Conservation (phyloP, 208 protist species). For the Phytomonas sp. region DNA sequence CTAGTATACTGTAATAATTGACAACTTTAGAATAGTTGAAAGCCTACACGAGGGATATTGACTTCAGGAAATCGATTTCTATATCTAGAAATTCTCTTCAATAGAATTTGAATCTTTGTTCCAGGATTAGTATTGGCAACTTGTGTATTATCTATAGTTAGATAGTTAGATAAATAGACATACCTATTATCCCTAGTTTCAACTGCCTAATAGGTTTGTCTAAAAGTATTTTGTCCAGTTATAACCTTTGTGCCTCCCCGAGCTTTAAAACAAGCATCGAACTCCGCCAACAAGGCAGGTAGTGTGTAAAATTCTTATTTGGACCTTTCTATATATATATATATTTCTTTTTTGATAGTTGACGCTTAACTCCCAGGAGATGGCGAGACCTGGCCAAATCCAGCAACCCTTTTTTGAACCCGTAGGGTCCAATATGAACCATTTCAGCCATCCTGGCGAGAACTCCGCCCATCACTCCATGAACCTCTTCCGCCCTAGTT, state of each 20-base stretch:
- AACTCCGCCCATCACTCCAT: not conserved
- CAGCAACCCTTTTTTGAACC: not conserved
- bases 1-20: not conserved
- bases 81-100: not conserved
- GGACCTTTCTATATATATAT: too few relatives aligned
- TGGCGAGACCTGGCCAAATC: not conserved
- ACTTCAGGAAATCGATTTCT: not conserved
- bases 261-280: not conserved
- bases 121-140: not conserved
- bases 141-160: not conserved
- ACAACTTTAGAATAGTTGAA: not conserved
- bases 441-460: not conserved
- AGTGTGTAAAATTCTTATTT: not conserved
- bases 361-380: not conserved
- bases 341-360: conserved; percentile 11
- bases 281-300: not conserved
- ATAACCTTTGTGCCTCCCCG: not conserved
- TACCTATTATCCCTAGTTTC: not conserved
- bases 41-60: not conserved
- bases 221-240: not conserved
- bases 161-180: not conserved
- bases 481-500: not conserved
- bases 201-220: not conserved
- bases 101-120: not conserved
- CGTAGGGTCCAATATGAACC: not conserved